Evolutionary conservation across 1,284 basidiomycete species (phyloP).

Genomic region (Ceratobasidium sp.): DNA sequence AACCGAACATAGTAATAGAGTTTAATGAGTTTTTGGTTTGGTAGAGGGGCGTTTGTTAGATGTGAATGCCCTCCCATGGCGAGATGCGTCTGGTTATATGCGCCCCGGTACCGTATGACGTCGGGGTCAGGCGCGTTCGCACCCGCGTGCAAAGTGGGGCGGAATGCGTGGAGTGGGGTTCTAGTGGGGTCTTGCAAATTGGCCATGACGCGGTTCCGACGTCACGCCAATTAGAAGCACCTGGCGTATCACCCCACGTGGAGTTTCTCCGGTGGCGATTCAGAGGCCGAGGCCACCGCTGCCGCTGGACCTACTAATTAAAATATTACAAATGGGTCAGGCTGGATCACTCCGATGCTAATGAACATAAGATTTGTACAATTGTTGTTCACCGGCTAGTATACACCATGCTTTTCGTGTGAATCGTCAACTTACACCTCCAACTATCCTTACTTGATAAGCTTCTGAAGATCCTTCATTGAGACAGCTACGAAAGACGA

Average conservation of each 20-base stretch:
- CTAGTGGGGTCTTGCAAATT: neutral
- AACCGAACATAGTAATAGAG: slow-evolving; percentile 34
- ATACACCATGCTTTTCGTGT: too few species aligned
- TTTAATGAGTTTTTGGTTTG: neutral
- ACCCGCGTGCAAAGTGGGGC: slow-evolving; percentile 8
- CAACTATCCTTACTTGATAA: slow-evolving; percentile 6
- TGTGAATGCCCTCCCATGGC: neutral
- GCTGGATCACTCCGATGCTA: neutral
- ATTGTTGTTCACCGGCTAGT: too few species aligned
- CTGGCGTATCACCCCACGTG: slow-evolving; percentile 4
- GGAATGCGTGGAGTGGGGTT: slow-evolving; percentile 8
- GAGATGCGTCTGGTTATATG: slow-evolving; percentile 20
- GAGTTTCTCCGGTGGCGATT: neutral
- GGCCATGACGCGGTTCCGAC: slow-evolving; percentile 33
- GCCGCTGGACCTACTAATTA: neutral
- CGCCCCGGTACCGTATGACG: slow-evolving; percentile 10
- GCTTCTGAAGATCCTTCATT: slow-evolving; percentile 65
- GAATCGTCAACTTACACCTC: neutral
- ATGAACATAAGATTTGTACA: slow-evolving; percentile 1
- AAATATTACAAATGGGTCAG: neutral
- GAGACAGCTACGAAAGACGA: slow-evolving; percentile 69
- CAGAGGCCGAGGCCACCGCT: neutral
- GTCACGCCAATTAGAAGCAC: slow-evolving; percentile 32
- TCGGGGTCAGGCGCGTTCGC: neutral
- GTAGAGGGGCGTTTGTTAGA: neutral